Evolutionary conservation across 225 moss, liverwort and hornwort species (phyloP).

Genomic region (Lunularia cruciata): DNA sequence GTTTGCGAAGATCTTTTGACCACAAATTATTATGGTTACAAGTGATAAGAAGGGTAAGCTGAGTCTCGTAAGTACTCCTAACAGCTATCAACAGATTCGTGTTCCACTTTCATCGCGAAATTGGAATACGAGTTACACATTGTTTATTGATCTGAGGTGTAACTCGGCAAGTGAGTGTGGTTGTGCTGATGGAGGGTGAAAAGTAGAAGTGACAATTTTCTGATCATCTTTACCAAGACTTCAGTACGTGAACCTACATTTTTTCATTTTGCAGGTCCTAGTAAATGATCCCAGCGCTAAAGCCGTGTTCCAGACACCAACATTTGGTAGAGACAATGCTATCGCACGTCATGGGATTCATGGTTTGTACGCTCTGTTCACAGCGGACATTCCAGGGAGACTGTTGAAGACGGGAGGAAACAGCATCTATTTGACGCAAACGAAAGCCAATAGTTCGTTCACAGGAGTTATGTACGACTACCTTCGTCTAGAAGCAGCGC

Average conservation of each 20-base stretch:
- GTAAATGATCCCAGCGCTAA: conserved; percentile 56
- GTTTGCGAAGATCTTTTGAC: too few relatives aligned
- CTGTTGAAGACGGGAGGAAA: conserved; percentile 56
- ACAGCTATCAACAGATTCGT: too few relatives aligned
- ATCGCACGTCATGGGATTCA: conserved; percentile 81
- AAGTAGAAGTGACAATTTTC: too few relatives aligned
- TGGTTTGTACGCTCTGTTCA: conserved; percentile 66
- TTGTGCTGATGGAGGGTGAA: too few relatives aligned
- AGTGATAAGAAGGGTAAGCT: too few relatives aligned
- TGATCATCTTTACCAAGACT: too few relatives aligned
- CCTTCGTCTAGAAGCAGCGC: conserved; percentile 73
- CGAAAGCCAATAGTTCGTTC: conserved; percentile 70
- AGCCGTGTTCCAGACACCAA: conserved; percentile 70
- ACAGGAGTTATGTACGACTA: conserved; percentile 86
- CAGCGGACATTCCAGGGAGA: conserved; percentile 46
- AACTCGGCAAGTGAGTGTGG: too few relatives aligned
- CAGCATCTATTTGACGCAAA: conserved; percentile 62
- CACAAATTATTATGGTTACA: conserved; percentile 65
- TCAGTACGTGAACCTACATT: too few relatives aligned
- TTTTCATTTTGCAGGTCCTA: conserved; percentile 42
- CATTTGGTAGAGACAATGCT: conserved; percentile 79
- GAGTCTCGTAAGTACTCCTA: too few relatives aligned
- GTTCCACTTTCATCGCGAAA: too few relatives aligned
- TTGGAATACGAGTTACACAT: too few relatives aligned
- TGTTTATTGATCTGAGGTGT: too few relatives aligned